Evolutionary conservation across 148 eudicot species (phyloP), one percentile per base, ranked within the genome.

Genomic region (Vaccinium myrtillus): DNA sequence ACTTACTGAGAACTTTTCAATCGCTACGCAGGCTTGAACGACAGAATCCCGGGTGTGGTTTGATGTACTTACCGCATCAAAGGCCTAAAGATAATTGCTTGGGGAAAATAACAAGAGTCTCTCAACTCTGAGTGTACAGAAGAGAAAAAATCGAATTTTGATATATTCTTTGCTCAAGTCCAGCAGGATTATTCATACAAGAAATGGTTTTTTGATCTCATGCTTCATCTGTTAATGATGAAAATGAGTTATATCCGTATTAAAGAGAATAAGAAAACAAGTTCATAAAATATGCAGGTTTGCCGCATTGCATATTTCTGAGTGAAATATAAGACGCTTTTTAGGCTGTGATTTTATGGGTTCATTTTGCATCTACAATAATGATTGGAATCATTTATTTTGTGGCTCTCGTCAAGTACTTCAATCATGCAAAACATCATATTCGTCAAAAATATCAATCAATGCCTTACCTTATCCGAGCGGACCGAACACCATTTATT

Each of bases 61-160:
- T 82, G 63, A 90, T 90, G 90, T 90, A 85, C 83, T 82, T 96
- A 50, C 99, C 99, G 1, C 99, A 94, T 83, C 87, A 88, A 61
- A 96, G 99, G 86, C 99, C 99, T 36, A 88, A 87, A 84, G 99
- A 96, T 77, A 93, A 93, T 85, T 96, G 98, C 84, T 54, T 96
- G 80, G 99, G 90, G 77, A 94, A 82, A 89, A 81, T 96, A 50
- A 90, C 71, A 58, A 85, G 84, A 83, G 88, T 85, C 36, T 83
- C 88, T 23, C 30, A 80, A 55, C 25, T 58, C 73, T 70, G 48
- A 69, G 7, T n/a, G 75, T 21, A 50, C 49, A 85, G 75, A 73
- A 25, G 23, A 21, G 9, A 85, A 54, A 2, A 36, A 36, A 36
- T 2, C 39, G 3, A 36, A 2, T 36, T 0, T 63, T 65, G 32